Base-by-base conservation (phyloP, 1,139 yeast species). In the Debaryomyces subglobosus region DNA sequence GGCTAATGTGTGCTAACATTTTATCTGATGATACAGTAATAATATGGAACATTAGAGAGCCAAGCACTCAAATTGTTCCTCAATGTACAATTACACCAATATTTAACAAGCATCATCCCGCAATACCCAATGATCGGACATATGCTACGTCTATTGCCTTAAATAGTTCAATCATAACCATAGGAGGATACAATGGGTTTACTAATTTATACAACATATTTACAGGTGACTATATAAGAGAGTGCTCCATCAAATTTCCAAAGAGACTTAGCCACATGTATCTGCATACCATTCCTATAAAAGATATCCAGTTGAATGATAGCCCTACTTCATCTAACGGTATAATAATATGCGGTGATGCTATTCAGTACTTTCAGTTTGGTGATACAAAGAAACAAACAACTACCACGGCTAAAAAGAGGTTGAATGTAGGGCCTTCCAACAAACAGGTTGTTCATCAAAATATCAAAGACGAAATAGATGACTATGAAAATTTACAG, bases 111-210 rank as follows among this genome's bases (percentile, higher is more conserved):
- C 49, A 58, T 33, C 57, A 61, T 7, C 60, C 61, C 3, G 52
- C 39, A 12, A 50, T 48, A 33, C 48, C 54, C 8, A 44, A 39
- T 10, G 55, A 46, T 15, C 42, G 52, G 2, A 53, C 53, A 4
- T 47, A 54, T 4, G 47, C 62, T 44, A 54, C 75, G 49, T 53
- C 72, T 52, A 49, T 74, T 61, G 65, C 74, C 49, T 44, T 78
- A 60, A 57, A 72, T 68, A 56, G 81, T 64, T 45, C 69, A 53
- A 77, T 86, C 3, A 67, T 86, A 5, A 72, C 84, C 0, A 71
- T 84, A 2, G 87, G 88, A 0, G 87, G 89, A 1, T 78, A 77
- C 55, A 78, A 84, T 54, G 94, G 94, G 16, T 74, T 72, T 52
- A 77, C 84, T 4, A 80, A 84, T 44, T 68, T 87, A 21, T 82